A percentile compares a stretch with the other conserved stretches of the same genome.
Conservation (phyloP, 805 yeast species). For the Spathaspora gorwiae region DNA sequence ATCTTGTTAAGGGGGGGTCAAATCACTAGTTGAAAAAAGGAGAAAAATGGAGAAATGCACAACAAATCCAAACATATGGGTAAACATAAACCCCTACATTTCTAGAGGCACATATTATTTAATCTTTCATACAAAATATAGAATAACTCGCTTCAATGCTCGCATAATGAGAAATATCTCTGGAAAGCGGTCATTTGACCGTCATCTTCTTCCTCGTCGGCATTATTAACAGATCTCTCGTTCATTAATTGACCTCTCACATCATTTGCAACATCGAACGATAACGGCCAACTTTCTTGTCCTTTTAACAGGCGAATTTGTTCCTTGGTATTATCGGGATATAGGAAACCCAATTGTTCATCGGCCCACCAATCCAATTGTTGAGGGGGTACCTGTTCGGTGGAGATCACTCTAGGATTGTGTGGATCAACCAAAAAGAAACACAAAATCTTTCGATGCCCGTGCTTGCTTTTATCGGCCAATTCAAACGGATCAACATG, state of each 20-base stretch:
- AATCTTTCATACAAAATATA: neutral
- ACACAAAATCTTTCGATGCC: conserved; percentile 36
- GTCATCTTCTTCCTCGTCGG: conserved; percentile 11
- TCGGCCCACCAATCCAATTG: conserved; percentile 31
- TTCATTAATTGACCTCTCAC: conserved; percentile 26
- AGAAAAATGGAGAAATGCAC: too few species aligned
- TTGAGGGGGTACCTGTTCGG: conserved; percentile 35
- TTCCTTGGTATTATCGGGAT: conserved; percentile 5
- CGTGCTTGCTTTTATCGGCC: conserved; percentile 29
- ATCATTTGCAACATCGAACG: conserved; percentile 21
- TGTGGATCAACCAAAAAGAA: conserved; percentile 37
- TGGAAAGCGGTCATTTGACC: conserved; percentile 10
- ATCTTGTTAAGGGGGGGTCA: too few species aligned
- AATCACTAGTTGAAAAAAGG: too few species aligned
- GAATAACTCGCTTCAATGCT: conserved; percentile 17
- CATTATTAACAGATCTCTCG: conserved; percentile 18
- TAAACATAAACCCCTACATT: too few species aligned
- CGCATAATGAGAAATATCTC: conserved; percentile 27
- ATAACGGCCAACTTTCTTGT: conserved; percentile 12
- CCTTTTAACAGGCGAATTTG: conserved; percentile 5
- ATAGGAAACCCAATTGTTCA: conserved; percentile 5
- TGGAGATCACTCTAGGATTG: conserved; percentile 21
- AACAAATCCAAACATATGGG: too few species aligned
- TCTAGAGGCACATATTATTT: too few species aligned
- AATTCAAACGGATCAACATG: conserved; percentile 37